Percentiles rank a stretch among this genome's conserved stretches.
phyloP scores from a whole-genome alignment of 306 rosid species.

The Oemleria cerasiformis region DNA sequence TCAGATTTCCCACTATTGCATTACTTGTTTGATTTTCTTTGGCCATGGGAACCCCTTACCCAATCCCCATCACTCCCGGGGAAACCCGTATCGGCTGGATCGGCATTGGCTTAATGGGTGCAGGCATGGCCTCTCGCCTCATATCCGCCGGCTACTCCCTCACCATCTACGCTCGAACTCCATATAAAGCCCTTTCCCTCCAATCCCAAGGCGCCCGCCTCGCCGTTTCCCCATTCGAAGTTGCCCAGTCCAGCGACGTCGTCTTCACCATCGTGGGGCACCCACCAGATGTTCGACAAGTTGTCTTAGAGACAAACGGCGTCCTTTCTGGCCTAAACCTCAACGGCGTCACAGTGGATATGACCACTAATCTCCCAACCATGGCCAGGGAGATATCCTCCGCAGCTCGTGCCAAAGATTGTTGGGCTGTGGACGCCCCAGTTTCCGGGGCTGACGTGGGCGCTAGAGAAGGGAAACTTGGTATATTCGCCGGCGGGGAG shows the following conservation, averaged over 20 bases:
- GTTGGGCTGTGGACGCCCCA: conserved; percentile 77
- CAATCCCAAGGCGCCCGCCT: conserved; percentile 56
- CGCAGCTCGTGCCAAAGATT: conserved; percentile 30
- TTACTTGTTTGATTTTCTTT: not conserved
- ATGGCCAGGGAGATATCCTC: conserved; percentile 51
- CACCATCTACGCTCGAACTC: conserved; percentile 67
- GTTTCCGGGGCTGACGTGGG: conserved; percentile 83
- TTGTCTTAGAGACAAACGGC: conserved; percentile 35
- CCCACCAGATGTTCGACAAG: conserved; percentile 67
- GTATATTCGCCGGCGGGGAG: conserved; percentile 65
- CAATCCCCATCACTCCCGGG: conserved; percentile 43
- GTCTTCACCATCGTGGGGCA: conserved; percentile 75
- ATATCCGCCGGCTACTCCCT: conserved; percentile 60
- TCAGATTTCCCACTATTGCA: too few relatives aligned
- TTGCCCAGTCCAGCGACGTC: conserved; percentile 45
- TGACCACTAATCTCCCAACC: conserved; percentile 71
- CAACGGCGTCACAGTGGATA: conserved; percentile 52
- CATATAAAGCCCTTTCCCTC: conserved; percentile 52
- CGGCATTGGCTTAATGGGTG: conserved; percentile 80
- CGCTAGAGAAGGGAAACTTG: conserved; percentile 71
- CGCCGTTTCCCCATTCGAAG: conserved; percentile 37
- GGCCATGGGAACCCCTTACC: conserved; percentile 43
- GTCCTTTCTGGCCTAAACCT: conserved; percentile 47
- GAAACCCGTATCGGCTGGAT: conserved; percentile 65
- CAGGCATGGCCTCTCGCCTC: conserved; percentile 80